phyloP scores from a whole-genome alignment of 2,329 filamentous ascomycete genomes.

The Colletotrichum sidae region DNA sequence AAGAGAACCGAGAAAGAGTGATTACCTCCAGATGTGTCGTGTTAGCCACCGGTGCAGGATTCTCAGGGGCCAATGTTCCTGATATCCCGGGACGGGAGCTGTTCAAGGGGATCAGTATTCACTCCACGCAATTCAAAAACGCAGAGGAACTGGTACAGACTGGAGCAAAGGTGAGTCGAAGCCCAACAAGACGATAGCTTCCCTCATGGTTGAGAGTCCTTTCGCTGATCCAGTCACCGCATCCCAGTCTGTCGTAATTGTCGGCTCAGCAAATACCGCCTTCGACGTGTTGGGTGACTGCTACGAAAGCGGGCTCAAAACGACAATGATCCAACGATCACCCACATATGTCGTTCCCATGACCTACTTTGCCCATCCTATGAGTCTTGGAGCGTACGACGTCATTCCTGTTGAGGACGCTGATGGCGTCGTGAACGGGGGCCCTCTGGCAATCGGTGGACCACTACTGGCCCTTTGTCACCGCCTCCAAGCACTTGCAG shows the following conservation, averaged over 20 bases:
- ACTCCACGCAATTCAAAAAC: conserved; percentile 42
- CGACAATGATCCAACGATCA: conserved; percentile 50
- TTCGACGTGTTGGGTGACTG: conserved; percentile 54
- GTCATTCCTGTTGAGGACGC: conserved; percentile 34
- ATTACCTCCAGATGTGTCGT: conserved; percentile 42
- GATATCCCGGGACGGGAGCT: conserved; percentile 36
- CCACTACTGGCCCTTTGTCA: conserved; percentile 21
- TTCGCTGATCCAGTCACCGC: background rate
- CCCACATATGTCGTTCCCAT: conserved; percentile 49
- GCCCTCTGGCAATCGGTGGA: conserved; percentile 28
- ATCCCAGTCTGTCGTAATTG: conserved; percentile 44
- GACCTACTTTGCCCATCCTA: conserved; percentile 43
- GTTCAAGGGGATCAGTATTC: conserved; percentile 43
- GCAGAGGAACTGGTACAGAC: conserved; percentile 35
- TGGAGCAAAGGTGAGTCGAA: conserved; percentile 39
- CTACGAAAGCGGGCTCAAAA: conserved; percentile 43
- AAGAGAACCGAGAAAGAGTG: conserved; percentile 17
- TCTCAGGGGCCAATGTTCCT: conserved; percentile 41
- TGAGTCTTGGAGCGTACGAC: conserved; percentile 47
- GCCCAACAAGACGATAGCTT: background rate
- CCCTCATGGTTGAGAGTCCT: background rate
- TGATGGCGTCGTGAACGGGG: conserved; percentile 39
- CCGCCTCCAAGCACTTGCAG: conserved; percentile 9
- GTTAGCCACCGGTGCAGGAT: conserved; percentile 43
- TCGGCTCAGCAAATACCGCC: conserved; percentile 56